Conservation (phyloP, 2,329 filamentous ascomycete species). For the Knufia petricola region DNA sequence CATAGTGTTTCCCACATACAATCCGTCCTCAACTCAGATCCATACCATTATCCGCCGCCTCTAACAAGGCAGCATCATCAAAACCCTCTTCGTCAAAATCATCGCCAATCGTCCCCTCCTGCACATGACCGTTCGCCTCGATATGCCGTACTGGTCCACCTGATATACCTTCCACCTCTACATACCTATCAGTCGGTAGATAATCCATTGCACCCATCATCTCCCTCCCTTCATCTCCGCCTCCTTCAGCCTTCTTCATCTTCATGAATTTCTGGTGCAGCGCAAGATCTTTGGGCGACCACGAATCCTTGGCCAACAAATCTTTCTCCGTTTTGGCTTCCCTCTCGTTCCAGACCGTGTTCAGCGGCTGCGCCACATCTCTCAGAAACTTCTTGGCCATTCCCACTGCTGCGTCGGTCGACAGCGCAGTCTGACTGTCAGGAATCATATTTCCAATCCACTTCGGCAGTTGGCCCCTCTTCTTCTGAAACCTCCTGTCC, state of each 20-base stretch:
- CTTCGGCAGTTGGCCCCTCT: constrained; percentile 79
- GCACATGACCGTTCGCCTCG: constrained; percentile 2
- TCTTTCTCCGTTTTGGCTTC: constrained; percentile 14
- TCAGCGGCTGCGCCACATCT: constrained; percentile 86
- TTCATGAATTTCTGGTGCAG: constrained; percentile 56
- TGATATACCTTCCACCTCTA: not conserved
- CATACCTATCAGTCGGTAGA: constrained; percentile 19
- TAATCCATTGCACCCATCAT: constrained; percentile 20
- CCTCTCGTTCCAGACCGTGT: constrained; percentile 64
- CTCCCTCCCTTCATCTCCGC: constrained; percentile 24
- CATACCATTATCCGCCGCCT: not conserved
- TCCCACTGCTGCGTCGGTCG: constrained; percentile 89
- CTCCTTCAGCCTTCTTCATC: constrained; percentile 46
- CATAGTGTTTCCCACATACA: too few relatives aligned
- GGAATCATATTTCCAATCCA: constrained; percentile 89
- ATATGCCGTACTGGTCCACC: constrained; percentile 5
- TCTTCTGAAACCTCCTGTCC: constrained; percentile 87
- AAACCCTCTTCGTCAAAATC: constrained; percentile 6
- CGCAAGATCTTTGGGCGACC: constrained; percentile 71
- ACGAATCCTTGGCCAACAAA: constrained; percentile 66
- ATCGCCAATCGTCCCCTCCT: constrained; percentile 16
- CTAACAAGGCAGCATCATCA: not conserved
- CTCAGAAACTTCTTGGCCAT: constrained; percentile 81
- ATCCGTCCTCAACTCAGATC: not conserved
- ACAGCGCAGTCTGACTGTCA: constrained; percentile 79